Evolutionary conservation across 768 basidiomycete genomes (phyloP).

Genomic region (Trametes punicea): DNA sequence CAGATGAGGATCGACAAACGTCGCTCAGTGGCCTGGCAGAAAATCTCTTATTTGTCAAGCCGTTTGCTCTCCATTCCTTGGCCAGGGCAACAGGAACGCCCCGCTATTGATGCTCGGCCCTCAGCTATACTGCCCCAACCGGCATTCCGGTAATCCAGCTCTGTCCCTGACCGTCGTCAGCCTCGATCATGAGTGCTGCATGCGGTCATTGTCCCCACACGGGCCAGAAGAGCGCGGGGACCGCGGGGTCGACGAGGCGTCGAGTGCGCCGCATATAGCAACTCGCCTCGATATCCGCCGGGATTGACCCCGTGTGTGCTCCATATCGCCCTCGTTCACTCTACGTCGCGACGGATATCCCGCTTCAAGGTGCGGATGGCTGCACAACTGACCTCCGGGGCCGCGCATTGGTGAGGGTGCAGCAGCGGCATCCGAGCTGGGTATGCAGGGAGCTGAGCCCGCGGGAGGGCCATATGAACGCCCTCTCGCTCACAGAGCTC

Average conservation of each 20-base stretch:
- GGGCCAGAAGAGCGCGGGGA: not conserved
- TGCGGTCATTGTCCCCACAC: not conserved
- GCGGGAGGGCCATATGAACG: not conserved
- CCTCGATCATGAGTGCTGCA: not conserved
- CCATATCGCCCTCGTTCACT: not conserved
- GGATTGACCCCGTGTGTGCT: not conserved
- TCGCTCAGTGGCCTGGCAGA: no score
- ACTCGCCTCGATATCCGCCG: not conserved
- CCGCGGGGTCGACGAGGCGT: not conserved
- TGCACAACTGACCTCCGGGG: not conserved
- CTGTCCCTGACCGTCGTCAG: not conserved
- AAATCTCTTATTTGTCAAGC: no score
- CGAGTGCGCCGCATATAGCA: conserved; percentile 1
- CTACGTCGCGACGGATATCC: not conserved
- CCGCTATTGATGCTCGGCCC: no score
- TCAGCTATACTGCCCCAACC: not conserved
- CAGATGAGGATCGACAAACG: no score
- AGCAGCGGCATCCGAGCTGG: no score
- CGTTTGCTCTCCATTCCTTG: no score
- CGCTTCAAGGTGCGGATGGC: not conserved
- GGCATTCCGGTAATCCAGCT: not conserved
- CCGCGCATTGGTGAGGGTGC: not conserved
- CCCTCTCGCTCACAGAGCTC: not conserved
- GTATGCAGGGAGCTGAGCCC: not conserved
- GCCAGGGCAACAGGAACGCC: no score